phyloP scores from a whole-genome alignment of 495 filamentous ascomycete genomes.

The Talaromyces nanjingensis region DNA sequence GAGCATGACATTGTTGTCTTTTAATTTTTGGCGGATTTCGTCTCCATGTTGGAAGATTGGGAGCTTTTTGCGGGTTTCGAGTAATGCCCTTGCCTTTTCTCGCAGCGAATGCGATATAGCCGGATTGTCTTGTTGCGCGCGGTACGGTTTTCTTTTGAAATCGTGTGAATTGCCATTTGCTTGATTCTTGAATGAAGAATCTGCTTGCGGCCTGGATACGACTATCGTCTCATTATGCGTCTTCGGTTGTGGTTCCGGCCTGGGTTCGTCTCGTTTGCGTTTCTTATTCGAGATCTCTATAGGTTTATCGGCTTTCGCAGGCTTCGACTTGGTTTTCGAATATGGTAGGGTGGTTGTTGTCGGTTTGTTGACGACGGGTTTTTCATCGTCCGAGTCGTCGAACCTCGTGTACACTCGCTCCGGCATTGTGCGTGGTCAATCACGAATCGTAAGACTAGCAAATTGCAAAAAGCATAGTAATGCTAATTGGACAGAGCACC shows the following conservation, averaged over 20 bases:
- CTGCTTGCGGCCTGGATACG: neutral
- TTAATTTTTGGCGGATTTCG: conserved; percentile 59
- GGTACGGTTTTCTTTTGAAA: neutral
- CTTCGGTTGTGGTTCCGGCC: neutral
- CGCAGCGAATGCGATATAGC: conserved; percentile 20
- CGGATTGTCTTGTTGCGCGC: neutral
- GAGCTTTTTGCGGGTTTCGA: conserved; percentile 52
- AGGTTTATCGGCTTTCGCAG: neutral
- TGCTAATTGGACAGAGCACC: too few relatives aligned
- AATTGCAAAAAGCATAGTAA: neutral
- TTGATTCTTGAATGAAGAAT: neutral
- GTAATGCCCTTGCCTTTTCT: conserved; percentile 41
- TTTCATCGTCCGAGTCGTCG: conserved; percentile 23
- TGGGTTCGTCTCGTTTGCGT: conserved; percentile 31
- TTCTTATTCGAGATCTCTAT: conserved; percentile 24
- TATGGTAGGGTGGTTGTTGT: neutral
- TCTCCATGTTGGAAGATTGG: conserved; percentile 74
- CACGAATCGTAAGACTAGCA: neutral
- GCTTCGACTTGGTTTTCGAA: neutral
- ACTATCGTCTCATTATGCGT: conserved; percentile 8
- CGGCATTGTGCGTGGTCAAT: conserved; percentile 32
- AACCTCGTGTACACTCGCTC: conserved; percentile 40
- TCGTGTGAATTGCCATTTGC: neutral
- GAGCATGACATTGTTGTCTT: conserved; percentile 68
- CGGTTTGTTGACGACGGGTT: conserved; percentile 3